Evolutionary conservation across 805 yeast genomes (phyloP).

Genomic region (Jamesozyma gamospora): DNA sequence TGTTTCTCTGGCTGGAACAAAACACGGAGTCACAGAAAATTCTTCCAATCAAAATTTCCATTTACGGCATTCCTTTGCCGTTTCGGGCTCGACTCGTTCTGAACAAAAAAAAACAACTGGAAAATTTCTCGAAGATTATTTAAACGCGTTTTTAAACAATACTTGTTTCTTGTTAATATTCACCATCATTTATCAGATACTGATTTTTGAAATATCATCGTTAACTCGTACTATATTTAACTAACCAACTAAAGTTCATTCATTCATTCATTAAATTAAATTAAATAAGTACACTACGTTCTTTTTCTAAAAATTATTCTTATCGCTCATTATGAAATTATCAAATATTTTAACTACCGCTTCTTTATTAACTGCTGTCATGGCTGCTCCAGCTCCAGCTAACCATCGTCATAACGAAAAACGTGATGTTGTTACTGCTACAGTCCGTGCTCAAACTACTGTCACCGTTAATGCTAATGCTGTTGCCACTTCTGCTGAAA

Average conservation of each 20-base stretch:
- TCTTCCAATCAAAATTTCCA: no score
- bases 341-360: conserved; percentile 38
- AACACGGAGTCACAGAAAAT: no score
- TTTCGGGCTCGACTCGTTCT: no score
- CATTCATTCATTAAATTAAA: not conserved
- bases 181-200: not conserved
- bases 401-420: conserved; percentile 43
- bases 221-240: not conserved
- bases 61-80: no score
- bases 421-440: conserved; percentile 44
- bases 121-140: no score
- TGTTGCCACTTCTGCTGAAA: conserved; percentile 9
- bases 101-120: no score
- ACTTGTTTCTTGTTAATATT: not conserved
- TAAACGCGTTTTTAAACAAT: not conserved
- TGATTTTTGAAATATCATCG: not conserved
- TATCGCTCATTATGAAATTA: conserved; percentile 39
- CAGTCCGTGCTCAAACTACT: conserved; percentile 37
- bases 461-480: conserved; percentile 25
- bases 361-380: conserved; percentile 33
- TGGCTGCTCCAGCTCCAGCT: conserved; percentile 48
- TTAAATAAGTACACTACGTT: no score
- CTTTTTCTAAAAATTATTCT: no score
- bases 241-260: not conserved
- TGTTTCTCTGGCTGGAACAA: no score